phyloP scores from a whole-genome alignment of 805 yeast species.

The Hanseniaspora pseudoguilliermondii region DNA sequence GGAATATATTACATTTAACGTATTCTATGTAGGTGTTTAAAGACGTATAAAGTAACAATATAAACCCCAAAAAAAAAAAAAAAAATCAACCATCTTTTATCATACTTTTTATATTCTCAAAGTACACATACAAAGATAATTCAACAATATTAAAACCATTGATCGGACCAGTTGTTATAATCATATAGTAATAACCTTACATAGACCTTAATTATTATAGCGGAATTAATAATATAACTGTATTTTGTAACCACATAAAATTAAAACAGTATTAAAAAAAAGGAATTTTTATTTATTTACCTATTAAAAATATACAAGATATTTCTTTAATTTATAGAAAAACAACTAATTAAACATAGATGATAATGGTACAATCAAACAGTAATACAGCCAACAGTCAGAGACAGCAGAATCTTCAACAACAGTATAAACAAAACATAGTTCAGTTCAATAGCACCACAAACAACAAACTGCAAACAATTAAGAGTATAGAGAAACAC shows the following conservation, averaged over 20 bases:
- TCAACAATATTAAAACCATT: too few species aligned
- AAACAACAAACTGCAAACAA: neutral
- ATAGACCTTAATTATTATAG: neutral
- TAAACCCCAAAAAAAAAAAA: too few species aligned
- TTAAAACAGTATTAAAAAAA: neutral
- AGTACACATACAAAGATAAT: too few species aligned
- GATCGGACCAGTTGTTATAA: too few species aligned
- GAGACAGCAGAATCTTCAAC: conserved; percentile 8
- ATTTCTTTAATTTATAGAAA: neutral
- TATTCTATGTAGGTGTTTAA: too few species aligned
- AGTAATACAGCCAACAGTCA: neutral
- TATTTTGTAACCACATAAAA: neutral
- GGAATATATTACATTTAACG: too few species aligned
- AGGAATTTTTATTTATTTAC: neutral
- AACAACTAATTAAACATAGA: neutral
- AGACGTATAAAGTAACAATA: too few species aligned
- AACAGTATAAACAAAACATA: conserved; percentile 11
- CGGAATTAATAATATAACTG: neutral
- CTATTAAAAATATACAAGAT: neutral
- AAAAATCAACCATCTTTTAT: too few species aligned
- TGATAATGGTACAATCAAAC: conserved; percentile 4
- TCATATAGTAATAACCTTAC: neutral
- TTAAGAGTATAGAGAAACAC: conserved; percentile 3
- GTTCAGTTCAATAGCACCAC: conserved; percentile 7
- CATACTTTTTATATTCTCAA: too few species aligned